Percentiles rank a stretch among this genome's conserved stretches.
Conservation (phyloP, 2,329 filamentous ascomycete species). For the Aspergillus clavatus region DNA sequence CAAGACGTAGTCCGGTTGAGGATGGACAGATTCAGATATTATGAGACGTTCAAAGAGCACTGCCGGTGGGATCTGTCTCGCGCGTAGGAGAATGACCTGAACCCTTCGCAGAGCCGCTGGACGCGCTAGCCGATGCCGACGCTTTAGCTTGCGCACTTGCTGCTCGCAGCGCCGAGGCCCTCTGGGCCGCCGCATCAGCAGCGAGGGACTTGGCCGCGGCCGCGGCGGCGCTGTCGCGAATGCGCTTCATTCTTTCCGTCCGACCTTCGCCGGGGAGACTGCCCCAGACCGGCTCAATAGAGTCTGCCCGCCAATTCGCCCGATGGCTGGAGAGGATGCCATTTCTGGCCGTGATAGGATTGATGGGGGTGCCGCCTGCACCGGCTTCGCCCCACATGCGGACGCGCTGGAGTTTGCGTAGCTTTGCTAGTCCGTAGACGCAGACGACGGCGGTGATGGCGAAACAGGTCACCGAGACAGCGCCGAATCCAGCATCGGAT, state of each 20-base stretch:
- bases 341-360: slow-evolving; percentile 23
- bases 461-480: slow-evolving; percentile 66
- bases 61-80: not conserved
- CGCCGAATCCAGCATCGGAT: slow-evolving; percentile 76
- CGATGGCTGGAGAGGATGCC: slow-evolving; percentile 22
- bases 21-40: too few relatives aligned
- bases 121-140: not conserved
- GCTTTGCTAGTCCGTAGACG: slow-evolving; percentile 74
- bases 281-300: slow-evolving; percentile 39
- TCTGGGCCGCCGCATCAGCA: slow-evolving; percentile 11
- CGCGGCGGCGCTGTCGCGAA: slow-evolving; percentile 28
- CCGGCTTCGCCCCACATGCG: slow-evolving; percentile 71
- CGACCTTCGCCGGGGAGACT: slow-evolving; percentile 38
- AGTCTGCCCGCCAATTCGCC: slow-evolving; percentile 42
- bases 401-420: slow-evolving; percentile 80
- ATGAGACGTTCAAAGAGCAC: not conserved
- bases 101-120: not conserved
- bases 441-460: slow-evolving; percentile 72
- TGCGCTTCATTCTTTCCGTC: slow-evolving; percentile 33
- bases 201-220: slow-evolving; percentile 6
- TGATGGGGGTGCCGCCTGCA: slow-evolving; percentile 28
- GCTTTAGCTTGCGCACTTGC: too few relatives aligned
- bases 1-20: too few relatives aligned
- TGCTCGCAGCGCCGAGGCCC: slow-evolving; percentile 2
- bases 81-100: not conserved